phyloP scores from a whole-genome alignment of 495 filamentous ascomycete genomes.

The Aspergillus incahuasiensis region DNA sequence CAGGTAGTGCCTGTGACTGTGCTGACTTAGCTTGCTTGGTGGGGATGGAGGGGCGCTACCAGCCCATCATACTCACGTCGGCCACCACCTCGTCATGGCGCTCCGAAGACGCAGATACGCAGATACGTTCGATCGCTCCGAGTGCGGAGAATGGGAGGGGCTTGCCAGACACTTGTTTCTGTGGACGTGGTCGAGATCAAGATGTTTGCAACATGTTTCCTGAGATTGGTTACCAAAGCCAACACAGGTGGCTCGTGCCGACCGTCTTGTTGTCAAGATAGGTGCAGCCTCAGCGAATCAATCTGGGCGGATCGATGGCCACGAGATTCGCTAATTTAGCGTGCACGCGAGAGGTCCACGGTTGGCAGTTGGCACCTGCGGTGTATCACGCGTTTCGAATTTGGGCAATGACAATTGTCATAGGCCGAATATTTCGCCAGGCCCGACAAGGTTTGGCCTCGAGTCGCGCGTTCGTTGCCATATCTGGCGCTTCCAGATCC shows the following conservation, averaged over 20 bases:
- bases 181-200: background rate
- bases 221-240: slow-evolving; percentile 1
- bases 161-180: slow-evolving; percentile 6
- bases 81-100: background rate
- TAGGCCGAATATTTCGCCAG: background rate
- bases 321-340: background rate
- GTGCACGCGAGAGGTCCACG: background rate
- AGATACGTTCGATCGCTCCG: background rate
- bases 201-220: background rate
- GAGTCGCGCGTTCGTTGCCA: background rate
- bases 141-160: background rate
- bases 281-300: background rate
- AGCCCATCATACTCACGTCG: background rate
- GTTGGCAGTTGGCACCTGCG: background rate
- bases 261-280: background rate
- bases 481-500: background rate
- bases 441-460: background rate
- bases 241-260: background rate
- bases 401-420: background rate
- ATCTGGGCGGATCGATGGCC: background rate
- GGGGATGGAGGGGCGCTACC: background rate
- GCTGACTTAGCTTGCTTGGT: background rate
- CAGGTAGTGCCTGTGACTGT: background rate
- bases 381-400: background rate
- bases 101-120: background rate